Evolutionary conservation across 345 rosid species (phyloP), one percentile per base, ranked within the genome.

Genomic region (Populus deltoides): DNA sequence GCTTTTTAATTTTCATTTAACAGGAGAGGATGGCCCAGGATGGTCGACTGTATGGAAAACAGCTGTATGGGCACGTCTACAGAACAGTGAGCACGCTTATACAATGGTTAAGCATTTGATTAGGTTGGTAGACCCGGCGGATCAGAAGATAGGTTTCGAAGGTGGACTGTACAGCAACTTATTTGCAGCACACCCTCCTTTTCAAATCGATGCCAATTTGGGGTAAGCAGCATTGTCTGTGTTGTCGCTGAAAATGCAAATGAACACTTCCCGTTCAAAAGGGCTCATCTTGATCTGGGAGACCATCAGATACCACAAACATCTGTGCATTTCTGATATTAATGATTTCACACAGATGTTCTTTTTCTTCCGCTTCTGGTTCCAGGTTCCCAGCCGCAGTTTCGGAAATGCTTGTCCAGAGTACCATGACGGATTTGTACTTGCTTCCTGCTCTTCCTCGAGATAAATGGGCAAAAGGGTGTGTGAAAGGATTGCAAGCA

Each of bases 21-120:
- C 90, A 96, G 99, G 99, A 77, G 97, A 90, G 80, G 92, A 90
- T 45, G 98, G 97, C 65, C 98, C 98, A 47, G 98, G 97, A 62
- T 96, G 98, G 99, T 96, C 97, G 63, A 93, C 91, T 65, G 77
- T 89, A 1, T 93, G 99, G 99, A 96, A 96, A 87, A 89, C 84
- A 35, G 92, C 97, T 25, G 77, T 92, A 61, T 96, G 98, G 99
- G 97, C 97, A 25, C 93, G 85, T 61, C 94, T 96, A 62, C 86
- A 75, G 76, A 84, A 90, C 75, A 89, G 90, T 43, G 90, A 90
- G 68, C 87, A 86, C 35, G 93, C 97, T 0, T 93, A 96, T 85
- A 77, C 79, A 51, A 82, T 96, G 94, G 85, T 96, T 75, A 92
- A 91, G 71, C 92, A 84, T 80, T 80, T 92, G 81, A 81, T 96